Base-by-base conservation (phyloP, 208 protist species). In the Leishmania gerbilli region DNA sequence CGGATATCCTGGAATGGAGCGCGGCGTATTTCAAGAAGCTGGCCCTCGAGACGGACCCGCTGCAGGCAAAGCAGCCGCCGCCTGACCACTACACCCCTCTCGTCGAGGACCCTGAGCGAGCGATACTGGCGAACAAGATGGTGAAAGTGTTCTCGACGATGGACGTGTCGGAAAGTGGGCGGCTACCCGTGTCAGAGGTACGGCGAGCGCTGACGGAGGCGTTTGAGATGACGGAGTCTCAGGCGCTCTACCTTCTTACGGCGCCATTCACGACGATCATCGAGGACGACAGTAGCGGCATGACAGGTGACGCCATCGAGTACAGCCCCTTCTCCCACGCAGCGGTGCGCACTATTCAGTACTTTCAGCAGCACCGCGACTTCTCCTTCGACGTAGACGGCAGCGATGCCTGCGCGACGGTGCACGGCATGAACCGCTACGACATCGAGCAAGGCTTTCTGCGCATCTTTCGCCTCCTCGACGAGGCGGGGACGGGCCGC, bases 11-110 rank as follows among this genome's bases (percentile, higher is more conserved):
- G 67, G 87, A 91, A 56, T 99, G 93, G 93, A 97, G 93, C 65
- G 95, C 95, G 49, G 87, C 90, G n/a, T 99, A 98, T 89, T 99
- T 99, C 79, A 95, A 95, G 84, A 83, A 85, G 53, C 80, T 97
- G 31, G 96, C 96, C 49, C 88, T 97, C 13, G 90, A 95, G 74
- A 87, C 84, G 79, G 93, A 95, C 76, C 87, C 89, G 17, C 75
- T 88, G 77, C 90, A 89, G 80, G 81, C 84, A n/a, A 80, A 86
- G 65, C 78, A 86, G 84, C 84, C 84, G 17, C 84, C 89, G n/a
- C 56, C 85, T 31, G 87, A 77, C 24, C 83, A 89, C 68, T 83
- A 89, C 79, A 62, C 71, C 15, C 83, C 87, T 9, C 77, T 84
- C 19, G 85, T 88, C 53, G 89, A 90, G 37, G 82, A 96, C 69